phyloP scores from a whole-genome alignment of 768 basidiomycete species.

The Pleurotus salmoneostramineus region DNA sequence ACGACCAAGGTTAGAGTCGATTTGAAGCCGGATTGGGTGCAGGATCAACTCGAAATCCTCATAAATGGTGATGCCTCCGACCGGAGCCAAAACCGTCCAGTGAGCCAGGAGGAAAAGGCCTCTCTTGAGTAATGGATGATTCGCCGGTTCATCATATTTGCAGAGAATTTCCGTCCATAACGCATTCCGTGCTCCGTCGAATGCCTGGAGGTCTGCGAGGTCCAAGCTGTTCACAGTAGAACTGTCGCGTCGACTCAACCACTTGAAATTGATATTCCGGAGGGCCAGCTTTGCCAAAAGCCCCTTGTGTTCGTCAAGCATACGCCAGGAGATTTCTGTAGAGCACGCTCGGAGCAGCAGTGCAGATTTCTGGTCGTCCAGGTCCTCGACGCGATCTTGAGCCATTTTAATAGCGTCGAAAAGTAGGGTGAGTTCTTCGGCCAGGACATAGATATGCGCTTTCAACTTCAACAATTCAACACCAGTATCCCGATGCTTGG shows the following conservation, averaged over 20 bases:
- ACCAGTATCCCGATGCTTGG: conserved; percentile 30
- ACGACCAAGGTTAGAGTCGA: conserved; percentile 79
- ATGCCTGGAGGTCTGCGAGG: conserved; percentile 76
- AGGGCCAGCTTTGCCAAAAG: conserved; percentile 86
- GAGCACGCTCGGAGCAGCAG: conserved; percentile 79
- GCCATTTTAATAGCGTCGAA: conserved; percentile 85
- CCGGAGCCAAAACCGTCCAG: conserved; percentile 85
- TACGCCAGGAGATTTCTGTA: conserved; percentile 86
- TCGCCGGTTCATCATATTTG: conserved; percentile 67
- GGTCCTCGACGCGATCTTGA: conserved; percentile 69
- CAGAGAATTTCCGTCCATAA: conserved; percentile 86
- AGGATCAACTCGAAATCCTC: conserved; percentile 77
- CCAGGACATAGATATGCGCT: conserved; percentile 66
- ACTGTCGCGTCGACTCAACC: conserved; percentile 85
- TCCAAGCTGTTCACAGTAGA: conserved; percentile 76
- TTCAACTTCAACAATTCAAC: conserved; percentile 63
- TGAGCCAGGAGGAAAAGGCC: conserved; percentile 72
- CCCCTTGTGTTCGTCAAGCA: conserved; percentile 71
- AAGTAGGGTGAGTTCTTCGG: conserved; percentile 77
- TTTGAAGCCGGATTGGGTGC: conserved; percentile 82
- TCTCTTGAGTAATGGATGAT: conserved; percentile 69
- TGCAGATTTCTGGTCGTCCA: conserved; percentile 72
- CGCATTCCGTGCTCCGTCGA: conserved; percentile 81
- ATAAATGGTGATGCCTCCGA: conserved; percentile 91
- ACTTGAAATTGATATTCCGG: conserved; percentile 71